These are phyloP conservation scores for Spathaspora boniae DNA, from an alignment of 805 yeast species.

Conservation along the genomic window DNA sequence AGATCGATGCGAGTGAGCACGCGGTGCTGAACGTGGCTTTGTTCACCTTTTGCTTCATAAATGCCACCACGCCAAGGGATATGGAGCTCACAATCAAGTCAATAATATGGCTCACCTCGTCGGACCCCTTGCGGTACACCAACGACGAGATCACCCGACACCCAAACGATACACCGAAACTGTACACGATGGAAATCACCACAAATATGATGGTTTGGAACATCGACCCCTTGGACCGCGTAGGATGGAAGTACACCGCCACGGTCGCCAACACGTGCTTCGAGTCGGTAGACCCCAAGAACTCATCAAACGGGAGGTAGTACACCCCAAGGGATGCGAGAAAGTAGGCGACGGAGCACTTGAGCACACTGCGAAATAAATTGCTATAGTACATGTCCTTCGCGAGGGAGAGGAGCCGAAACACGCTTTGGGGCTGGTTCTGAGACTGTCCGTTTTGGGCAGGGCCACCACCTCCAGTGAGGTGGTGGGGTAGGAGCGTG, in stretches of 20 bases:
- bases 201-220: slow-evolving; percentile 68
- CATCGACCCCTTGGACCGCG: slow-evolving; percentile 78
- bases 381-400: slow-evolving; percentile 14
- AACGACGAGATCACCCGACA: slow-evolving; percentile 51
- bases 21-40: slow-evolving; percentile 77
- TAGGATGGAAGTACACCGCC: slow-evolving; percentile 81
- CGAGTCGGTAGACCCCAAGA: slow-evolving; percentile 64
- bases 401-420: too few species aligned
- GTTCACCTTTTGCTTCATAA: slow-evolving; percentile 62
- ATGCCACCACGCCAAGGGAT: slow-evolving; percentile 66
- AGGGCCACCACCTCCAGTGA: background rate
- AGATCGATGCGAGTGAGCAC: slow-evolving; percentile 70
- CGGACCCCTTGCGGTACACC: slow-evolving; percentile 43
- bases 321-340: slow-evolving; percentile 74
- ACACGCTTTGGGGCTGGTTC: too few species aligned
- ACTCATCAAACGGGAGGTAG: slow-evolving; percentile 42
- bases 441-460: too few species aligned
- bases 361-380: slow-evolving; percentile 38
- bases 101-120: slow-evolving; percentile 47
- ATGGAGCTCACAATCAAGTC: slow-evolving; percentile 52
- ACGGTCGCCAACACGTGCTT: slow-evolving; percentile 82
- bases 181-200: slow-evolving; percentile 48
- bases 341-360: slow-evolving; percentile 72
- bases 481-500: slow-evolving; percentile 2
- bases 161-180: slow-evolving; percentile 47